Evolutionary conservation across 2,329 filamentous ascomycete species (phyloP).

Genomic region (Gremmenia infestans): DNA sequence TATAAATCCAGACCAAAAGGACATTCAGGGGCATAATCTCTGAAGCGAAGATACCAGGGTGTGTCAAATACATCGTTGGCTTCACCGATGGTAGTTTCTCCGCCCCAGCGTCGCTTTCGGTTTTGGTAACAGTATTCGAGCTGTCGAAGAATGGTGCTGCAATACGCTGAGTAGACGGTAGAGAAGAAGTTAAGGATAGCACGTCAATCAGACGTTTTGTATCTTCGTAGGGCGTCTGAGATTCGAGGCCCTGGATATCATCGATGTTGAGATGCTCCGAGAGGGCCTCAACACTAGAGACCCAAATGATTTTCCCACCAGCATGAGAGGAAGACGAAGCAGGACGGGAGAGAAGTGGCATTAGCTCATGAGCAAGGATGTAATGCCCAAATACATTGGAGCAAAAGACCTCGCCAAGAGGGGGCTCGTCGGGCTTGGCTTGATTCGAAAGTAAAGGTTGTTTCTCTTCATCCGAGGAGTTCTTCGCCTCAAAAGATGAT

Average conservation of each 20-base stretch:
- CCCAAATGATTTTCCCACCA: constrained; percentile 66
- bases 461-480: constrained; percentile 19
- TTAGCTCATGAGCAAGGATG: constrained; percentile 73
- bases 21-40: constrained; percentile 70
- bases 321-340: constrained; percentile 18
- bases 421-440: constrained; percentile 42
- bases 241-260: constrained; percentile 71
- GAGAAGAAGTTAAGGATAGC: constrained; percentile 65
- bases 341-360: constrained; percentile 57
- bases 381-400: constrained; percentile 97
- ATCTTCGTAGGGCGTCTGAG: constrained; percentile 67
- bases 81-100: constrained; percentile 21
- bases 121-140: constrained; percentile 23
- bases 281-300: constrained; percentile 71
- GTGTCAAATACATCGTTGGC: constrained; percentile 70
- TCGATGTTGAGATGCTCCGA: constrained; percentile 48
- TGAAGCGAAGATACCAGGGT: constrained; percentile 84
- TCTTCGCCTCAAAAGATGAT: constrained; percentile 26
- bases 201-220: constrained; percentile 85
- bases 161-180: constrained; percentile 58
- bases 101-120: constrained; percentile 15
- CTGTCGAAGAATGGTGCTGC: constrained; percentile 51
- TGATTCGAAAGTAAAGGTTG: constrained; percentile 23
- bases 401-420: constrained; percentile 77
- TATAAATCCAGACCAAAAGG: constrained; percentile 66